Evolutionary conservation across 2,329 filamentous ascomycete genomes (phyloP).

Genomic region (Clonostachys byssicola): DNA sequence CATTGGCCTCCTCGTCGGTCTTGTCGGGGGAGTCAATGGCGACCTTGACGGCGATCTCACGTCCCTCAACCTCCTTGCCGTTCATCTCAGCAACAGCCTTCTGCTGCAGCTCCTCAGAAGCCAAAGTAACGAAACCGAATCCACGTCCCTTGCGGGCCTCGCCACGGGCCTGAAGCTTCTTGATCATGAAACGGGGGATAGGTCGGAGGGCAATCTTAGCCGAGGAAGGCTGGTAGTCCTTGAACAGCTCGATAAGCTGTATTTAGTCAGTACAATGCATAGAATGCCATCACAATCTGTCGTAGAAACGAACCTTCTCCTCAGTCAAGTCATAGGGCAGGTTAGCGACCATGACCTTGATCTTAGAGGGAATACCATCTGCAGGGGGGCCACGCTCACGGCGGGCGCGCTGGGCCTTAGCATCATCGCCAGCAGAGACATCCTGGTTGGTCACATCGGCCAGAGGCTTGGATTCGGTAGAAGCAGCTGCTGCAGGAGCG

Average conservation of each 20-base stretch:
- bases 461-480: conserved; percentile 52
- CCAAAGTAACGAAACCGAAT: conserved; percentile 96
- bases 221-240: conserved; percentile 84
- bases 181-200: conserved; percentile 99
- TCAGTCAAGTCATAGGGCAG: conserved; percentile 96
- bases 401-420: conserved; percentile 55
- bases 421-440: conserved; percentile 26
- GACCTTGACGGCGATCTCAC: conserved; percentile 99
- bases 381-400: conserved; percentile 91
- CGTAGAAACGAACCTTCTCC: conserved; percentile 68
- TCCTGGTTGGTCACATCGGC: conserved; percentile 58
- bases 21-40: conserved; percentile 99
- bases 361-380: conserved; percentile 97
- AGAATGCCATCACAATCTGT: neutral
- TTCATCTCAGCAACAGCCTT: conserved; percentile 99
- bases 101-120: conserved; percentile 92
- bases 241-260: conserved; percentile 96
- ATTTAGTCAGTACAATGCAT: conserved; percentile 12
- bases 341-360: conserved; percentile 99
- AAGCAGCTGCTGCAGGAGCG: conserved; percentile 39
- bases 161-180: conserved; percentile 97
- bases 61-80: conserved; percentile 97
- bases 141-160: conserved; percentile 98
- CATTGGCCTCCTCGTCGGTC: conserved; percentile 78
- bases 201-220: conserved; percentile 98